Evolutionary conservation across 2,329 filamentous ascomycete species (phyloP).

Genomic region (Phyllosticta paracitricarpa): DNA sequence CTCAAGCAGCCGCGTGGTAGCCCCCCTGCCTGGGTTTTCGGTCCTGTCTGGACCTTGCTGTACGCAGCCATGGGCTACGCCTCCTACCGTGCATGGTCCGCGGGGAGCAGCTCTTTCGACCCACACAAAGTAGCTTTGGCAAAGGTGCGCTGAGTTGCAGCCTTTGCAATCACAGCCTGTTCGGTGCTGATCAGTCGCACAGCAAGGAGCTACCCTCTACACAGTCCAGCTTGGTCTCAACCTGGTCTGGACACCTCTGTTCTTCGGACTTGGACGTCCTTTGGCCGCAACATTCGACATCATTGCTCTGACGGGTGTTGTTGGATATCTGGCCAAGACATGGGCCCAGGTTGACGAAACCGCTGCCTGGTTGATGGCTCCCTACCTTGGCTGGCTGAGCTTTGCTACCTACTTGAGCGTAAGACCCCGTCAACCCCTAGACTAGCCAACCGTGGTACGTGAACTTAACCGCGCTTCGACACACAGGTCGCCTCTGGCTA

Average conservation of each 20-base stretch:
- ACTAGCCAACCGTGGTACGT: not conserved
- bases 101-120: slow-evolving; percentile 47
- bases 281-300: slow-evolving; percentile 68
- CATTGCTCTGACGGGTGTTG: slow-evolving; percentile 58
- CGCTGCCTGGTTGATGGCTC: slow-evolving; percentile 64
- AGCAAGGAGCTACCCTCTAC: slow-evolving; percentile 67
- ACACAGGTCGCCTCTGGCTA: slow-evolving; percentile 26
- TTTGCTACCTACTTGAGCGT: slow-evolving; percentile 81
- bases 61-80: slow-evolving; percentile 77
- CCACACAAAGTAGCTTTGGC: slow-evolving; percentile 45
- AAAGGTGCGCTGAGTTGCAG: slow-evolving; percentile 29
- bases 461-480: not conserved
- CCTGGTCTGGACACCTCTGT: slow-evolving; percentile 83
- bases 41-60: slow-evolving; percentile 48
- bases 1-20: slow-evolving; percentile 56
- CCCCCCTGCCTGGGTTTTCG: slow-evolving; percentile 49
- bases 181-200: not conserved
- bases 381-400: slow-evolving; percentile 76
- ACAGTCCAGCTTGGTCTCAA: slow-evolving; percentile 79
- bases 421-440: not conserved
- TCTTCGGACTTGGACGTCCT: slow-evolving; percentile 70
- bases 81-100: slow-evolving; percentile 63
- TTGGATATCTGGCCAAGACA: slow-evolving; percentile 62
- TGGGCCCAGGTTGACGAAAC: slow-evolving; percentile 66
- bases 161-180: not conserved